Base-by-base conservation (phyloP, 2,329 filamentous ascomycete genomes). In the Fonsecaea pugnacius region DNA sequence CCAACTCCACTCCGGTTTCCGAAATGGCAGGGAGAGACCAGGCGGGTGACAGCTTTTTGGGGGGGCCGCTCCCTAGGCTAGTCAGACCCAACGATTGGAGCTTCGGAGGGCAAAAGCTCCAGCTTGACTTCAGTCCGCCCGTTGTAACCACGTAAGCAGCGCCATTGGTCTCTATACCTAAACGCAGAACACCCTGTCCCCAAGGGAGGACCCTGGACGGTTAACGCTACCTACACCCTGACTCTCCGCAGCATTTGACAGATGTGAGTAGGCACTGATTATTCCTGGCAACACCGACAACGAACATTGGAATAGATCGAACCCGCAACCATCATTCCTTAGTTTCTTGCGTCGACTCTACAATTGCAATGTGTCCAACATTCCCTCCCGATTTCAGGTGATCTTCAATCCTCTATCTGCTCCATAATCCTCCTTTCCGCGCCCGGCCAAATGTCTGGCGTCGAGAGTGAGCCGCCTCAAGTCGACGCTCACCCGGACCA, bases 391-490 rank as follows among this genome's bases (percentile, higher is more conserved):
- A n/a, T 27, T 36, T n/a, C 43, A 61, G 46, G 56, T 58, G 40
- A 66, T 62, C 61, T 21, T 36, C 10, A 62, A 43, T 56, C 61
- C 58, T 51, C 46, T 30, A 54, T 60, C 52, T 40, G 33, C 33
- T 33, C 43, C n/a, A 30, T 48, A 32, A 46, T 64, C 52, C 38
- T 57, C 46, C 46, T 60, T 59, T 53, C 59, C 43, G 56, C 48
- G 50, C 63, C 51, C 64, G 62, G 65, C 67, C 65, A 53, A 66
- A 70, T 70, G 69, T 67, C 69, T 70, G 67, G 63, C 60, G 65
- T 64, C 54, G 63, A 66, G 48, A 51, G 61, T 63, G 63, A 66
- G 51, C 61, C 67, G 38, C 61, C 64, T 52, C 56, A 62, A 35
- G 60, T 48, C 58, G 54, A 63, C n/a, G 33, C 58, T 30, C 18